These are phyloP conservation scores for Colletotrichum sp. DNA, from an alignment of 2,329 filamentous ascomycete genomes.

Conservation along the genomic window DNA sequence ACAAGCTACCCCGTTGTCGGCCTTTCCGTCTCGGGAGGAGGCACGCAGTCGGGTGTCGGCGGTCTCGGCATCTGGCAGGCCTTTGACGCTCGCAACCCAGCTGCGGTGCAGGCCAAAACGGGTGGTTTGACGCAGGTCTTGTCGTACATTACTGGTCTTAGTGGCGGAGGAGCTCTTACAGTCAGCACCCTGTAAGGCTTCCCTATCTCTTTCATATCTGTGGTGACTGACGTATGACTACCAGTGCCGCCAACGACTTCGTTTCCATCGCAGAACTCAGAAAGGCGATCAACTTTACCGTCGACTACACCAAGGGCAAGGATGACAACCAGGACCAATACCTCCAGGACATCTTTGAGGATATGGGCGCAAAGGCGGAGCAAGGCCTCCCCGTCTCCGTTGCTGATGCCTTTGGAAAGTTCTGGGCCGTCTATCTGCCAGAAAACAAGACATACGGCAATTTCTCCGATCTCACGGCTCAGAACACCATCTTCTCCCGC, in stretches of 20 bases:
- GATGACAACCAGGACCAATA: constrained; percentile 21
- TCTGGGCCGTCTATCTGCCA: constrained; percentile 29
- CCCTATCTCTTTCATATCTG: background rate
- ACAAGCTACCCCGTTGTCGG: constrained; percentile 26
- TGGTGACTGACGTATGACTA: background rate
- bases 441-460: constrained; percentile 20
- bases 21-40: constrained; percentile 30
- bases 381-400: constrained; percentile 29
- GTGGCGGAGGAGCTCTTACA: constrained; percentile 31
- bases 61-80: constrained; percentile 32
- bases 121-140: constrained; percentile 30
- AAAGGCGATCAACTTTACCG: constrained; percentile 27
- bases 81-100: constrained; percentile 28
- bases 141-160: constrained; percentile 29
- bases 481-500: constrained; percentile 18
- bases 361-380: constrained; percentile 26
- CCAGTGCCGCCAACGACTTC: constrained; percentile 31
- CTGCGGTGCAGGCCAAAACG: constrained; percentile 21
- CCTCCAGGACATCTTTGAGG: constrained; percentile 25
- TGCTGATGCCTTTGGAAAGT: constrained; percentile 30
- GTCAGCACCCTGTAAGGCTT: constrained; percentile 26
- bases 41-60: constrained; percentile 32
- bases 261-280: constrained; percentile 20
- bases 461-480: constrained; percentile 27
- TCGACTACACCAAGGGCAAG: constrained; percentile 21